A percentile compares a stretch with the other conserved stretches of the same genome.
phyloP scores from a whole-genome alignment of 805 yeast species.

The Zygoascus bituminiphila region DNA sequence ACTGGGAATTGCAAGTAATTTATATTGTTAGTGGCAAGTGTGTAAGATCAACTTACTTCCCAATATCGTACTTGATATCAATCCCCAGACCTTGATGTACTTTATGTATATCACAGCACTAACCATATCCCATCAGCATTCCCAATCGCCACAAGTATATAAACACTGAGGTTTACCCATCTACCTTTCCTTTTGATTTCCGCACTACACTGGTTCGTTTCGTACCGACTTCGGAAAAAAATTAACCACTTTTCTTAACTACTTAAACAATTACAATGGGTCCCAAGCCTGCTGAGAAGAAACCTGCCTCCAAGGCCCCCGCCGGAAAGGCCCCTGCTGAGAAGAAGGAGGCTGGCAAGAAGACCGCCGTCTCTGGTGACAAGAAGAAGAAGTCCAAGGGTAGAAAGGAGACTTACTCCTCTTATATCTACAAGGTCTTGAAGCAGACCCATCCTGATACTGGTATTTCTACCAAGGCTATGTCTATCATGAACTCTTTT shows the following conservation, averaged over 20 bases:
- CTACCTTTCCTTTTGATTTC: conserved; percentile 16
- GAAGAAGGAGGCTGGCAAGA: conserved; percentile 84
- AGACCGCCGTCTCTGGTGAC: conserved; percentile 71
- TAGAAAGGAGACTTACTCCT: conserved; percentile 97
- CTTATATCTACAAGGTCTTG: conserved; percentile 96
- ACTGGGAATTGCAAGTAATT: neutral
- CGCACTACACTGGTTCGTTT: conserved; percentile 15
- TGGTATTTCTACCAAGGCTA: conserved; percentile 97
- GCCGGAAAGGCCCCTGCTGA: conserved; percentile 98
- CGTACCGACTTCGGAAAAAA: conserved; percentile 23
- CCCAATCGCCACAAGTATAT: conserved; percentile 5
- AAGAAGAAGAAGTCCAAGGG: conserved; percentile 89
- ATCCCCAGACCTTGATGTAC: conserved; percentile 8
- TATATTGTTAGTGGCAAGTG: neutral
- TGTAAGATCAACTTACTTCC: neutral
- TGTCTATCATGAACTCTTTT: conserved; percentile 97
- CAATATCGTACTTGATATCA: neutral
- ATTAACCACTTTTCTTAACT: conserved; percentile 15
- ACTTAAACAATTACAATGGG: conserved; percentile 28
- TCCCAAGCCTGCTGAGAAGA: conserved; percentile 44
- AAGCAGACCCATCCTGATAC: conserved; percentile 99
- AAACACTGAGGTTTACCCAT: conserved; percentile 9
- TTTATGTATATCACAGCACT: conserved; percentile 8
- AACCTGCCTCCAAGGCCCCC: conserved; percentile 45
- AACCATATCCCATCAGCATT: neutral